Evolutionary conservation across 2,329 filamentous ascomycete species (phyloP), one percentile per base, ranked within the genome.

Genomic region (Pyrenophora graminea): DNA sequence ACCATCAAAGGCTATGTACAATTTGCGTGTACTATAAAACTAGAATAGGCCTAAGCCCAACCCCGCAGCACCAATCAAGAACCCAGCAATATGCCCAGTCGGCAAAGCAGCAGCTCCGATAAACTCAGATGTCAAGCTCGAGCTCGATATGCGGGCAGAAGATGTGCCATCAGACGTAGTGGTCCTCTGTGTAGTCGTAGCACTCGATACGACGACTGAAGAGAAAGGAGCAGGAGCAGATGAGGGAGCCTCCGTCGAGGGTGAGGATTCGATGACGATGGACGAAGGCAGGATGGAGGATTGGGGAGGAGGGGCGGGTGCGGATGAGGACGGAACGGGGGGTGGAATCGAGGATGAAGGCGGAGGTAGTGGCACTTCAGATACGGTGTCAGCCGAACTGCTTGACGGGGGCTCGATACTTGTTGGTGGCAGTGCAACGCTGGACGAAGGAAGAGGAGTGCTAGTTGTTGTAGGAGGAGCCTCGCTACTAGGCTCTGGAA

Each of bases 31-130:
- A 7, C 8, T 25, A 25, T 3, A 3, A 12, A 5, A 42, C 51
- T 51, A 67, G 31, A 68, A 47, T 19, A 65, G 52, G 1, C 63
- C 64, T 7, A 67, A 18, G 3, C 65, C 65, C 19, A 68, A 7
- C 12, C 62, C 65, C 6, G 62, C 64, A 13, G 63, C 64, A 17
- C 66, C 64, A 39, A 68, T 41, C 2, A 67, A 32, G 45, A 61
- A 58, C 1, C 62, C 61, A 8, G 58, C 63, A 9, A 64, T 45
- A 9, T 56, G 43, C 8, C 52, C 57, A 8, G 54, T 58, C 3
- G 53, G 57, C 10, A 48, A 39, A 0, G 54, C 60, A 3, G 60
- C 66, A 8, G 56, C 64, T 13, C 53, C 62, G 17, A 61, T 60
- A 18, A 55, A 61, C 23, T 51, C 33, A n/a, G 45, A 25, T 13